phyloP scores from a whole-genome alignment of 2,329 filamentous ascomycete species.

The Fusarium lateritium region DNA sequence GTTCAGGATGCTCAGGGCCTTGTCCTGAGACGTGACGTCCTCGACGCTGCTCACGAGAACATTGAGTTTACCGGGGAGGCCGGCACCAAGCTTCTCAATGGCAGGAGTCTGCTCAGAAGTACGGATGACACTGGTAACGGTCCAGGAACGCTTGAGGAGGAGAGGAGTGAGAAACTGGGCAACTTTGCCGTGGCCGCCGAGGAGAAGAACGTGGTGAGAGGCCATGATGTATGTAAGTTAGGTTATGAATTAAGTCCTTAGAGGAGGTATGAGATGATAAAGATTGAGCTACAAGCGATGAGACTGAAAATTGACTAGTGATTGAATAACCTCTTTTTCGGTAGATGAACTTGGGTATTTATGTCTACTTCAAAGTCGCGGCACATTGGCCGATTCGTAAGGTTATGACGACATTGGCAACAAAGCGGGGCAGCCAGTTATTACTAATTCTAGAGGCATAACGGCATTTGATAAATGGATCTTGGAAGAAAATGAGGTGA shows the following conservation, averaged over 20 bases:
- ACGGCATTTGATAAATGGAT: slow-evolving; percentile 18
- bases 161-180: slow-evolving; percentile 82
- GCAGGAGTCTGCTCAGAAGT: slow-evolving; percentile 75
- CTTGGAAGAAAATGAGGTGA: neutral
- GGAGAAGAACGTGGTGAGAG: slow-evolving; percentile 73
- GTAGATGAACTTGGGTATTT: slow-evolving; percentile 6
- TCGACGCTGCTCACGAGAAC: slow-evolving; percentile 81
- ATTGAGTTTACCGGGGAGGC: slow-evolving; percentile 73
- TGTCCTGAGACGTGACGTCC: slow-evolving; percentile 74
- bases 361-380: slow-evolving; percentile 5
- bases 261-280: neutral
- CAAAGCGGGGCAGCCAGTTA: slow-evolving; percentile 29
- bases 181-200: slow-evolving; percentile 87
- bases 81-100: slow-evolving; percentile 73
- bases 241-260: neutral
- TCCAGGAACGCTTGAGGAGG: slow-evolving; percentile 81
- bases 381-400: slow-evolving; percentile 8
- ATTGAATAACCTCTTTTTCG: neutral
- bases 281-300: neutral
- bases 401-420: slow-evolving; percentile 40
- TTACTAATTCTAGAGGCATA: slow-evolving; percentile 32
- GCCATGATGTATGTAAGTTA: slow-evolving; percentile 47
- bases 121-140: slow-evolving; percentile 84
- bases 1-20: slow-evolving; percentile 74
- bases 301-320: neutral